Base-by-base conservation (phyloP, 2,329 filamentous ascomycete genomes). In the Lojkania enalia region DNA sequence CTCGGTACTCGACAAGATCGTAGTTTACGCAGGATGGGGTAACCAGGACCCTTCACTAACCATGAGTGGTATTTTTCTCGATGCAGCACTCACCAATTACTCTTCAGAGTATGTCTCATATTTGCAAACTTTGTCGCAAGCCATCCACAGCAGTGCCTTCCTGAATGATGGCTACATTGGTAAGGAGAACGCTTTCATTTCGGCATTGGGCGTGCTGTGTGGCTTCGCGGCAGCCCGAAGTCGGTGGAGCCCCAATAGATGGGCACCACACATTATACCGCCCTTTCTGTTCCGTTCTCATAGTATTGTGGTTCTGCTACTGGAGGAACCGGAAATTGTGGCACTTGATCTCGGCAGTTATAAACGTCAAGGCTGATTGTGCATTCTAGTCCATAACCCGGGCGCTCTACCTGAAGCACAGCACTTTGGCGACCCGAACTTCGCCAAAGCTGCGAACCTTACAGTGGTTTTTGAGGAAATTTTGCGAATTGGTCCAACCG, bases 31-130 rank as follows among this genome's bases (percentile, higher is more conserved):
- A 13, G 69, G 65, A 27, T 79, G 76, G 75, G 64, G 61, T 41
- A 63, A 61, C 38, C 60, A 62, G 14, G 65, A 69, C 49, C 54
- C 64, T 11, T 64, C 64, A 30, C 58, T 78, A 39, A 61, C 69
- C 16, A 62, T 78, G 53, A 66, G 67, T 41, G 75, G 74, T 39
- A 75, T 78, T 52, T 77, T 78, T 57, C 72, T 77, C 45, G 75
- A 77, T 49, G 74, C 78, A 59, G 72, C 70, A 31, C 74, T 74
- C 3, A 51, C 53, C 16, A 40, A 49, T 19, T 55, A 57, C 44
- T 47, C 44, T 29, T 23, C 45, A 20, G 51, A 58, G 29, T 41
- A 48, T 27, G 48, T 48, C 25, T 49, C 52, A 33, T 61, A 60
- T 50, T 41, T 64, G 27, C 45, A 51, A 47, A 48, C 40, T n/a